phyloP scores from a whole-genome alignment of 164 flowering plant species.

The Brasenia schreberi region DNA sequence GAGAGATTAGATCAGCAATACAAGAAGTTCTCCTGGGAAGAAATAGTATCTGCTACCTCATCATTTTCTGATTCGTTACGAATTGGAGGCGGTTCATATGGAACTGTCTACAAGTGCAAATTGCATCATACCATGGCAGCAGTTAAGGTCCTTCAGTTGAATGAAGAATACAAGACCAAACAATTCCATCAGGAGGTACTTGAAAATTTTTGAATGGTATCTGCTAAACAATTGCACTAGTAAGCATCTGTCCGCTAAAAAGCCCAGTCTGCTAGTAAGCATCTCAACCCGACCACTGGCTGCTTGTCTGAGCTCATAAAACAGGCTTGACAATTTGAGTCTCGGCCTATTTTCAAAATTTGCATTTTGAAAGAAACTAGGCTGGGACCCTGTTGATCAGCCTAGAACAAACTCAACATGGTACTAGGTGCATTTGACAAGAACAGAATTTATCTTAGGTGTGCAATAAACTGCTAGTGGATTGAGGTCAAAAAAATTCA shows the following conservation, averaged over 20 bases:
- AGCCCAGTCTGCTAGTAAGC: not conserved
- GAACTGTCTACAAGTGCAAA: slow-evolving; percentile 65
- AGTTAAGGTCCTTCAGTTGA: slow-evolving; percentile 64
- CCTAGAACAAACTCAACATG: not conserved
- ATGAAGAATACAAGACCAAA: slow-evolving; percentile 27
- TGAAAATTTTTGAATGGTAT: not conserved
- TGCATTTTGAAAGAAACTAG: not conserved
- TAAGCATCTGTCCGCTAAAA: not conserved
- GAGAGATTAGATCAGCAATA: slow-evolving; percentile 24
- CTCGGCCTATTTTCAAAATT: not conserved
- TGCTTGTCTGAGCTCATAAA: not conserved
- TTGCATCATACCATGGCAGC: slow-evolving; percentile 64
- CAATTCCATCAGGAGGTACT: slow-evolving; percentile 82
- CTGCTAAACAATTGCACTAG: not conserved
- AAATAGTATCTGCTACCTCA: slow-evolving; percentile 58
- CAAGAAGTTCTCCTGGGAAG: slow-evolving; percentile 64
- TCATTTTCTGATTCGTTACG: slow-evolving; percentile 57
- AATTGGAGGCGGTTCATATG: slow-evolving; percentile 76
- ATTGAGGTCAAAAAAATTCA: too few species aligned
- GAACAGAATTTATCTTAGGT: too few species aligned
- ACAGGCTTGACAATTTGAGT: not conserved
- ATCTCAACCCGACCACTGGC: not conserved
- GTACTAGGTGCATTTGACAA: not conserved
- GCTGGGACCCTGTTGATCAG: not conserved
- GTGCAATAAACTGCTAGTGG: too few species aligned